Evolutionary conservation across 805 yeast genomes (phyloP).

Genomic region (Yarrowia deformans): DNA sequence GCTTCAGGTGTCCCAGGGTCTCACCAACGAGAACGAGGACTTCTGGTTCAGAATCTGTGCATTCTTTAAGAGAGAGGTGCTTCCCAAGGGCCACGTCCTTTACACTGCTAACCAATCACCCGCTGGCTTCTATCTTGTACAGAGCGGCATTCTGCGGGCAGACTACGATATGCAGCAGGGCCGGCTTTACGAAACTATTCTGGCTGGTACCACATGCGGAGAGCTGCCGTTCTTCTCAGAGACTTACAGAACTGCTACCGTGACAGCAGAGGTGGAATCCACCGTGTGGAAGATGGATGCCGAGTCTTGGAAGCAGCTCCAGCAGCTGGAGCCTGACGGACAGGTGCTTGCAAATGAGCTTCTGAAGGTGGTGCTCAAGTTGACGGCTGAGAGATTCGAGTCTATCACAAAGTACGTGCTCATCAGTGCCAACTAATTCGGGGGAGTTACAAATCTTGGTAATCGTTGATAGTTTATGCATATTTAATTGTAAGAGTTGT

Average conservation of each 20-base stretch:
- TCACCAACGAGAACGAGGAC: slow-evolving; percentile 57
- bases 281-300: slow-evolving; percentile 72
- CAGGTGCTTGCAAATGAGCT: slow-evolving; percentile 68
- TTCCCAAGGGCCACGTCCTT: slow-evolving; percentile 58
- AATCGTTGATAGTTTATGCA: slow-evolving; percentile 7
- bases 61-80: slow-evolving; percentile 59
- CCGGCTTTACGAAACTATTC: slow-evolving; percentile 57
- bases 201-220: slow-evolving; percentile 80
- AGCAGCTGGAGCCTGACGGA: slow-evolving; percentile 53
- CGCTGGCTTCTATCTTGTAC: slow-evolving; percentile 66
- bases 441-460: not conserved
- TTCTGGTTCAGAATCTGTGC: slow-evolving; percentile 73
- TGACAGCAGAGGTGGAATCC: slow-evolving; percentile 66
- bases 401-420: slow-evolving; percentile 78
- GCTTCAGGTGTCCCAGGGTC: slow-evolving; percentile 64
- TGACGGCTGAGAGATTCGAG: slow-evolving; percentile 75
- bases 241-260: slow-evolving; percentile 55
- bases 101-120: slow-evolving; percentile 57
- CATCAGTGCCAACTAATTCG: slow-evolving; percentile 55
- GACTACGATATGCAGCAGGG: slow-evolving; percentile 61
- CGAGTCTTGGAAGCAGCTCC: slow-evolving; percentile 56
- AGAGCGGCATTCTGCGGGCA: slow-evolving; percentile 60
- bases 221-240: slow-evolving; percentile 57
- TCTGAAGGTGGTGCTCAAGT: slow-evolving; percentile 63
- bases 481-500: slow-evolving; percentile 1